Conservation (phyloP, 345 rosid species). For the Aegle marmelos region DNA sequence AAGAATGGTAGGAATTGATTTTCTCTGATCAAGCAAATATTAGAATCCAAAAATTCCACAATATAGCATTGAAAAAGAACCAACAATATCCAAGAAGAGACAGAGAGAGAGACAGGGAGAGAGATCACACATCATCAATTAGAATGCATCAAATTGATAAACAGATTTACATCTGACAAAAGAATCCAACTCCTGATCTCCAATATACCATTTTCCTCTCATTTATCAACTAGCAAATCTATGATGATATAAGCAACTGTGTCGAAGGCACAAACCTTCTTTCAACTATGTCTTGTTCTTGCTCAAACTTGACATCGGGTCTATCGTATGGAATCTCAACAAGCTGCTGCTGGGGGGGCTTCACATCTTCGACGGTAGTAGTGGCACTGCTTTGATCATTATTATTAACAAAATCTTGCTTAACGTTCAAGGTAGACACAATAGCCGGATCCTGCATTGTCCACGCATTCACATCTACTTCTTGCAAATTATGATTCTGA, state of each 20-base stretch:
- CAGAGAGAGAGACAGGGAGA: neutral
- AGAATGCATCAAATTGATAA: neutral
- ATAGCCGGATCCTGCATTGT: constrained; percentile 33
- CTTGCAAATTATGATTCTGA: constrained; percentile 19
- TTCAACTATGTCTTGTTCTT: constrained; percentile 35
- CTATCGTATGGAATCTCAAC: constrained; percentile 39
- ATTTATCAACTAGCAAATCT: constrained; percentile 8
- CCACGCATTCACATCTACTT: constrained; percentile 33
- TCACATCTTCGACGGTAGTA: constrained; percentile 14
- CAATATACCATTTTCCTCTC: neutral
- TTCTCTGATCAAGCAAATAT: neutral
- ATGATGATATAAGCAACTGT: constrained; percentile 59
- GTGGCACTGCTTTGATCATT: constrained; percentile 16
- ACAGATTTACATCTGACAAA: neutral
- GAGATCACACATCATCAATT: neutral
- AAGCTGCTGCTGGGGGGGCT: constrained; percentile 28
- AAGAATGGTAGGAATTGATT: neutral
- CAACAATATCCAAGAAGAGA: neutral
- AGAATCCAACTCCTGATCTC: constrained; percentile 1
- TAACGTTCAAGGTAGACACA: constrained; percentile 26
- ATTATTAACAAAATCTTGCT: constrained; percentile 27
- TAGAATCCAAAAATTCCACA: neutral
- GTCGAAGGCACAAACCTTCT: constrained; percentile 51
- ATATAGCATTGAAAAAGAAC: neutral
- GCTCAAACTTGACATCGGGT: constrained; percentile 33